Base-by-base conservation (phyloP, 345 rosid genomes). In the Microthlaspi erraticum region DNA sequence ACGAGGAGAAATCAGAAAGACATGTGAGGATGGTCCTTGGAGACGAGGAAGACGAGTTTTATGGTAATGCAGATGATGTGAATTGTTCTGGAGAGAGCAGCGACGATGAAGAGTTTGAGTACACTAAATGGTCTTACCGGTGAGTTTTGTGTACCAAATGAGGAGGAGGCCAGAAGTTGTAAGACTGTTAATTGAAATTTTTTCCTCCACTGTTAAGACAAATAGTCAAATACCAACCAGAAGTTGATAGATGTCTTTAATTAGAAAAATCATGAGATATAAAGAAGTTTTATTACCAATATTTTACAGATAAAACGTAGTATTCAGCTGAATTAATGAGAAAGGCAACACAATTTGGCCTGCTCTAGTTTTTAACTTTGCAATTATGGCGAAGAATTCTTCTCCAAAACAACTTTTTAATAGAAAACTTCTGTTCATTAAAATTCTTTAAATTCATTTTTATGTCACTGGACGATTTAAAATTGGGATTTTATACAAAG, bases 51-150 rank as follows among this genome's bases (percentile, higher is more conserved):
- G 26, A 75, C 18, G 60, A 64, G 2, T 71, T 59, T 52, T 80
- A 71, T 33, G 79, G 46, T 73, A 62, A 55, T 61, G 59, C 10
- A 51, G 81, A 60, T 2, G 56, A 60, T 52, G 33, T 5, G 60
- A 38, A 37, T 45, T 31, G 12, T 31, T 32, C 20, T 64, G 39
- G 44, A 10, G 76, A 32, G 6, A 75, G 44, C 20, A 75, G 44
- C 20, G 69, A 54, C 20, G 66, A 54, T 44, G 80, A 79, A 34
- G 78, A 79, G 51, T 49, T 65, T 49, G 52, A 74, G 68, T 2
- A 10, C 32, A 41, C 41, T 53, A 71, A 74, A 66, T 80, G 79
- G 73, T 72, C 73, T 32, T 57, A 75, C 59, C 53, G 80, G 13
- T 72, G 48, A 82, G 39, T 17, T 48, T 10, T 10, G 54, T 63